phyloP scores from a whole-genome alignment of 257 asterid genomes.

The Sherardia arvensis region DNA sequence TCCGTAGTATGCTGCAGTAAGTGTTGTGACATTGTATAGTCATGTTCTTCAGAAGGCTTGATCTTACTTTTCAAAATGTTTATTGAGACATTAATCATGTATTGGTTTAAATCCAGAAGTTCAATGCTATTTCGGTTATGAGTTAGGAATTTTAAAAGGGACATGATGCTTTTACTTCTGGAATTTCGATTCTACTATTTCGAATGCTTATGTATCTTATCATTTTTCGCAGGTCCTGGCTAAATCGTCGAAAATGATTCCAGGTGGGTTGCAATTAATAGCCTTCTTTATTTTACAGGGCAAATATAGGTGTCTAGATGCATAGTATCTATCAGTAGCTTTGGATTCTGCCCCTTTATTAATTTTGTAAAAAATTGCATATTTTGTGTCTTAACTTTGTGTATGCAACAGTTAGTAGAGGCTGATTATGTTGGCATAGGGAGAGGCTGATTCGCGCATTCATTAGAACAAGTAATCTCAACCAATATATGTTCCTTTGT shows the following conservation, averaged over 20 bases:
- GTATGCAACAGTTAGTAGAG: too few relatives aligned
- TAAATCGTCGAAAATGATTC: conserved; percentile 89
- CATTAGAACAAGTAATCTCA: too few relatives aligned
- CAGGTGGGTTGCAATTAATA: too few relatives aligned
- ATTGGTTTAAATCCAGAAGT: neutral
- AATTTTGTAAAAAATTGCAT: neutral
- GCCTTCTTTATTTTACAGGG: too few relatives aligned
- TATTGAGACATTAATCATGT: neutral
- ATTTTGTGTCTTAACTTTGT: neutral
- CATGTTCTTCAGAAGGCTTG: neutral
- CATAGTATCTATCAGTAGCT: too few relatives aligned
- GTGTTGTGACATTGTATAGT: neutral
- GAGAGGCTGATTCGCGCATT: neutral
- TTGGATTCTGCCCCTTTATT: neutral
- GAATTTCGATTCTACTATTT: neutral
- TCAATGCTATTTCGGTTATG: neutral
- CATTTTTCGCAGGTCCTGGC: conserved; percentile 68
- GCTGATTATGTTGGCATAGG: neutral
- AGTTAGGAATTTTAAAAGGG: too few relatives aligned
- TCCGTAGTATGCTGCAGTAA: too few relatives aligned
- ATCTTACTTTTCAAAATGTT: neutral
- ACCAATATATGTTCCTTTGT: neutral
- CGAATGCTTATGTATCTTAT: conserved; percentile 20
- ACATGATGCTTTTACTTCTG: too few relatives aligned
- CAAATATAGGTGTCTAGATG: too few relatives aligned